A percentile compares a stretch with the other conserved stretches of the same genome.
Evolutionary conservation across 2,329 filamentous ascomycete genomes (phyloP).

Genomic region (Aspergillus terreus): DNA sequence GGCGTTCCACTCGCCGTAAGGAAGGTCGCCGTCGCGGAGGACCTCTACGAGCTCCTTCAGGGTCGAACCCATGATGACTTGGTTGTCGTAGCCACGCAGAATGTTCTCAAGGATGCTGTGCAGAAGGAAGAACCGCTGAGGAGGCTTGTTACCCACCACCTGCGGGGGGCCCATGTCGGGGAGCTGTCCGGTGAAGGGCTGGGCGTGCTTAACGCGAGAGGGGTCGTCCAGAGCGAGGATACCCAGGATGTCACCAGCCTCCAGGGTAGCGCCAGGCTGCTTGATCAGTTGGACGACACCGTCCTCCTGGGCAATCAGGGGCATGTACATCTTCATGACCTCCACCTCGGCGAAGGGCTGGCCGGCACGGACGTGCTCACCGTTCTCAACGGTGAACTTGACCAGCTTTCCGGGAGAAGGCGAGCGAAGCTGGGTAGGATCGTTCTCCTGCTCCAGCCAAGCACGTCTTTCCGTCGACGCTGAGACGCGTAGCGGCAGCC

Average conservation of each 20-base stretch:
- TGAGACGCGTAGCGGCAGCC: constrained; percentile 89
- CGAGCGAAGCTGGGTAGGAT: constrained; percentile 92
- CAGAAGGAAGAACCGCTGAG: constrained; percentile 78
- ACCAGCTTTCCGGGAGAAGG: constrained; percentile 96
- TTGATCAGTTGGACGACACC: constrained; percentile 98
- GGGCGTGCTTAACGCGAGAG: constrained; percentile 91
- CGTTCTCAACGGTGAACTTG: constrained; percentile 95
- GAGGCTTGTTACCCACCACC: constrained; percentile 83
- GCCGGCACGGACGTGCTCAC: constrained; percentile 85
- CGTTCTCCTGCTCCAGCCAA: constrained; percentile 95
- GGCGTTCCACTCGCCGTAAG: constrained; percentile 93
- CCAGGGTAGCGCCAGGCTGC: constrained; percentile 94
- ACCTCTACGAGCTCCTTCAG: constrained; percentile 88
- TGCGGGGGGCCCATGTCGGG: constrained; percentile 83
- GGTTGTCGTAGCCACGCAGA: constrained; percentile 91
- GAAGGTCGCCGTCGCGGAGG: constrained; percentile 81
- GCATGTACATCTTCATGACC: constrained; percentile 99
- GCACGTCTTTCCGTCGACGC: constrained; percentile 97
- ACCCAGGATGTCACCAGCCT: constrained; percentile 97
- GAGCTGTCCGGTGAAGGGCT: constrained; percentile 87
- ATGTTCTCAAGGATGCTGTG: constrained; percentile 81
- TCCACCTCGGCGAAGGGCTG: constrained; percentile 96
- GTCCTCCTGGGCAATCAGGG: constrained; percentile 88
- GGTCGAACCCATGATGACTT: constrained; percentile 85
- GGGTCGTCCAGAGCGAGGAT: constrained; percentile 94